phyloP scores from a whole-genome alignment of 805 yeast species.

The Pichia cabralensis region DNA sequence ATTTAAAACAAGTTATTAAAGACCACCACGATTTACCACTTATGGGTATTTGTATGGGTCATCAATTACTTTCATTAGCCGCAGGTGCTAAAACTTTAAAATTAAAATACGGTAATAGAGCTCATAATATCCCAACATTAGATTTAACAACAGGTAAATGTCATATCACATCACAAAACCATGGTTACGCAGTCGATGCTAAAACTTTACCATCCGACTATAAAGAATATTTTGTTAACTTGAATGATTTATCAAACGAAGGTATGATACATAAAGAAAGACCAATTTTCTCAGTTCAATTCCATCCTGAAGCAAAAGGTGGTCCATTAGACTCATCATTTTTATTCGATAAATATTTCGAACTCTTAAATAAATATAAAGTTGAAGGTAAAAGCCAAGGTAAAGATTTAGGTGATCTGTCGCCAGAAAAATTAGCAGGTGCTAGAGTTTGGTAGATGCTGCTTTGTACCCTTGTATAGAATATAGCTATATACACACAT shows the following conservation, averaged over 20 bases:
- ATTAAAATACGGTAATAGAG: slow-evolving; percentile 96
- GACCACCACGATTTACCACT: slow-evolving; percentile 64
- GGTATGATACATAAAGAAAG: slow-evolving; percentile 85
- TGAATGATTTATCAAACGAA: slow-evolving; percentile 94
- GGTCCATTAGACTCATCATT: slow-evolving; percentile 93
- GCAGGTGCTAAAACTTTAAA: slow-evolving; percentile 89
- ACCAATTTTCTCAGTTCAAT: slow-evolving; percentile 94
- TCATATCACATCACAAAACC: slow-evolving; percentile 97
- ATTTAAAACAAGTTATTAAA: slow-evolving; percentile 63
- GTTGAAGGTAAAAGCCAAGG: slow-evolving; percentile 22
- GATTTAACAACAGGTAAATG: slow-evolving; percentile 86
- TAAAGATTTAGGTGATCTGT: slow-evolving; percentile 9
- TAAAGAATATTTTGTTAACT: slow-evolving; percentile 82
- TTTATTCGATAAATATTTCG: slow-evolving; percentile 84
- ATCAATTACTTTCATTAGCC: slow-evolving; percentile 91
- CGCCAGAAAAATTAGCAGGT: slow-evolving; percentile 9
- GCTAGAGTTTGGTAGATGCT: slow-evolving; percentile 10
- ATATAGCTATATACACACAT: too few species aligned
- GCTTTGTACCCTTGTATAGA: too few species aligned
- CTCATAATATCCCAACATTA: slow-evolving; percentile 95
- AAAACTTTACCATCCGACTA: slow-evolving; percentile 63
- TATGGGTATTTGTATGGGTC: slow-evolving; percentile 97
- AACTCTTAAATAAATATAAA: slow-evolving; percentile 52
- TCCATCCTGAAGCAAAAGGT: slow-evolving; percentile 99
- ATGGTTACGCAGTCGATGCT: slow-evolving; percentile 94